Percentiles rank a stretch among this genome's conserved stretches.
Conservation (phyloP, 768 basidiomycete species). For the Omphalotus guepiniiformis region DNA sequence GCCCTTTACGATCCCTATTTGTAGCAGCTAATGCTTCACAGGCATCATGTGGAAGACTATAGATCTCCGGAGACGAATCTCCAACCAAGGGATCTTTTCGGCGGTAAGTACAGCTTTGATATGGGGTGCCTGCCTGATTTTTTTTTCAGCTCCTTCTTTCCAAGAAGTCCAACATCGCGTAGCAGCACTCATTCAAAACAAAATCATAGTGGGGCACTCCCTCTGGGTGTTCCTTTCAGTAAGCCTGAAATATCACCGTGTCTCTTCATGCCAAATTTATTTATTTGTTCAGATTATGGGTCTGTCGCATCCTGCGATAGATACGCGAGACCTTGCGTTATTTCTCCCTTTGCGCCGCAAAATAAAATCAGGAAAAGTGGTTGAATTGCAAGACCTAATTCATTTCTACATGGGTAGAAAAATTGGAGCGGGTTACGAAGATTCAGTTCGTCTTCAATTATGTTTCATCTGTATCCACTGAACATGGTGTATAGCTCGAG, state of each 20-base stretch:
- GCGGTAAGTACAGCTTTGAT: constrained; percentile 27
- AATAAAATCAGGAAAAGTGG: constrained; percentile 30
- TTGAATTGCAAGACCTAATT: constrained; percentile 39
- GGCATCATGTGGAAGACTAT: constrained; percentile 45
- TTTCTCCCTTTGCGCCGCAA: constrained; percentile 47
- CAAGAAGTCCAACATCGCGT: constrained; percentile 42
- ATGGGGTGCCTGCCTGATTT: background rate
- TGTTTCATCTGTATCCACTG: constrained; percentile 7
- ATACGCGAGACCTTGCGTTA: constrained; percentile 52
- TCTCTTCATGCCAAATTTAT: background rate
- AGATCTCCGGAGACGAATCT: constrained; percentile 44
- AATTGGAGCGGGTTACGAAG: constrained; percentile 37
- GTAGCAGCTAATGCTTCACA: constrained; percentile 15
- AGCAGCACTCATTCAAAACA: constrained; percentile 36
- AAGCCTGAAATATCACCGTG: constrained; percentile 14
- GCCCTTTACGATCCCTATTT: background rate
- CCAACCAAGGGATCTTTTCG: constrained; percentile 31
- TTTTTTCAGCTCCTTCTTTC: constrained; percentile 42
- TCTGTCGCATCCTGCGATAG: constrained; percentile 44
- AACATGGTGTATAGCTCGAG: constrained; percentile 34
- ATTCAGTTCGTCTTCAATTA: constrained; percentile 37
- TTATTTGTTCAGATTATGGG: constrained; percentile 39
- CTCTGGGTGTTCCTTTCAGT: constrained; percentile 54
- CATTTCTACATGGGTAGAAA: constrained; percentile 41
- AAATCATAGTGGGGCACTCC: constrained; percentile 52